These are phyloP conservation scores for Tricholoma flavovirens DNA, from an alignment of 768 basidiomycete species.

Conservation along the genomic window DNA sequence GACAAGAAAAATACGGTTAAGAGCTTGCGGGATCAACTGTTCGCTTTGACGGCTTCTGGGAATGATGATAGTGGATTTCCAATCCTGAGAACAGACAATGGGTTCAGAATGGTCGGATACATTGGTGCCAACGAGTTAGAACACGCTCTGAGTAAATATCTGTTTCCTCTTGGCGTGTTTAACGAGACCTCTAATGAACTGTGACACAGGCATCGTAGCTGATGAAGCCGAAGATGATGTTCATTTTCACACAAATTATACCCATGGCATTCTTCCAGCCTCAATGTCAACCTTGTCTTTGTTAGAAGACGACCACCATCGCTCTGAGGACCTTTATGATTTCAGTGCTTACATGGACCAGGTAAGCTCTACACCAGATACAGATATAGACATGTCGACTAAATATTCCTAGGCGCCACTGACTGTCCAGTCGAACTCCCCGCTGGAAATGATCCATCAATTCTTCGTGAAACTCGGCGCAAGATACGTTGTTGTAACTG, in stretches of 20 bases:
- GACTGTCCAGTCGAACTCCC: slow-evolving; percentile 76
- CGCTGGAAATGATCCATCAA: slow-evolving; percentile 89
- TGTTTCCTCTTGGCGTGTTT: background rate
- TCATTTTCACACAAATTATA: slow-evolving; percentile 50
- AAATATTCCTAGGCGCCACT: slow-evolving; percentile 64
- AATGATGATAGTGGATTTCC: slow-evolving; percentile 85
- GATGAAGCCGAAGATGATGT: slow-evolving; percentile 64
- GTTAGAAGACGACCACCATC: slow-evolving; percentile 31
- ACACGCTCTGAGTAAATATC: slow-evolving; percentile 71
- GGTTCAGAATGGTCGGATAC: slow-evolving; percentile 76
- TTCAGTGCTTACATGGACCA: slow-evolving; percentile 90
- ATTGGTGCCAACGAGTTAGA: slow-evolving; percentile 92
- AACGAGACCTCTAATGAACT: background rate
- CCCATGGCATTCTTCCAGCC: slow-evolving; percentile 42
- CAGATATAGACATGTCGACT: background rate
- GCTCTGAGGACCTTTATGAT: slow-evolving; percentile 56
- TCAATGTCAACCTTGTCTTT: slow-evolving; percentile 52
- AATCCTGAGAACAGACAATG: slow-evolving; percentile 53
- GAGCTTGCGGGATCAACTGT: slow-evolving; percentile 66
- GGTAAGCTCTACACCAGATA: slow-evolving; percentile 31
- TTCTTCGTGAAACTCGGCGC: slow-evolving; percentile 94
- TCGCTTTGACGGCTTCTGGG: slow-evolving; percentile 48
- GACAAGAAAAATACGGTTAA: slow-evolving; percentile 75
- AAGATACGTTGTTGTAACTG: slow-evolving; percentile 80
- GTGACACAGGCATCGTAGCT: slow-evolving; percentile 59